Base-by-base conservation (phyloP, 2,329 filamentous ascomycete genomes). In the Hymenoscyphus albidus region DNA sequence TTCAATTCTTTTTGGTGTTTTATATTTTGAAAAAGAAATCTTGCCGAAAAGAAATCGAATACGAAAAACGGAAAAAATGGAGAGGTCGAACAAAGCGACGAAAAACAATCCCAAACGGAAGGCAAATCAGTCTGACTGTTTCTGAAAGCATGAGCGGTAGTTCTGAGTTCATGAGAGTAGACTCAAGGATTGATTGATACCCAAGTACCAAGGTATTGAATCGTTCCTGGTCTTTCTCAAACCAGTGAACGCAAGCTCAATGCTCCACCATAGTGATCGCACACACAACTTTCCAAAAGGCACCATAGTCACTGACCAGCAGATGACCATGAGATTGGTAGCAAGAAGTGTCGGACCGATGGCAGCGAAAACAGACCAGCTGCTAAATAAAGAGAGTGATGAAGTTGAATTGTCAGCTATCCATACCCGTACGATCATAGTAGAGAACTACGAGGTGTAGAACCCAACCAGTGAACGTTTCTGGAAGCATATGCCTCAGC, bases 11-110 rank as follows among this genome's bases (percentile, higher is more conserved):
- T 48, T 48, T 48, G 16, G 16, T 18, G n/a, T 48, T 48, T 48
- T 48, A n/a, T 48, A 18, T n/a, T n/a, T 48, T 48, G 44, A 48
- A 48, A 27, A 48, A 18, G 44, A 48, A 48, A 22, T 48, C 44
- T 48, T 48, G 44, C 44, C 18, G 44, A 48, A 48, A 48, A 48
- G 44, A 48, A 48, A 48, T 48, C 44, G n/a, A 35, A 48, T 48
- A 48, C 44, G 7, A n/a, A 48, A 44, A 22, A n/a, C 16, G 22
- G 18, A 10, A 48, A 48, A 48, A 48, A n/a, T 44, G 1, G 44
- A 48, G 22, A 18, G 16, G 18, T 18, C 44, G 44, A 44, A n/a
- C 35, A 35, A 35, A 35, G 35, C 9, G 44, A 18, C 44, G 44
- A 18, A 10, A 48, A 48, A 48, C 44, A 48, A 48, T 48, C 44